These are phyloP conservation scores for Cryphonectria nitschkei DNA, from an alignment of 2,329 filamentous ascomycete species.

Conservation along the genomic window DNA sequence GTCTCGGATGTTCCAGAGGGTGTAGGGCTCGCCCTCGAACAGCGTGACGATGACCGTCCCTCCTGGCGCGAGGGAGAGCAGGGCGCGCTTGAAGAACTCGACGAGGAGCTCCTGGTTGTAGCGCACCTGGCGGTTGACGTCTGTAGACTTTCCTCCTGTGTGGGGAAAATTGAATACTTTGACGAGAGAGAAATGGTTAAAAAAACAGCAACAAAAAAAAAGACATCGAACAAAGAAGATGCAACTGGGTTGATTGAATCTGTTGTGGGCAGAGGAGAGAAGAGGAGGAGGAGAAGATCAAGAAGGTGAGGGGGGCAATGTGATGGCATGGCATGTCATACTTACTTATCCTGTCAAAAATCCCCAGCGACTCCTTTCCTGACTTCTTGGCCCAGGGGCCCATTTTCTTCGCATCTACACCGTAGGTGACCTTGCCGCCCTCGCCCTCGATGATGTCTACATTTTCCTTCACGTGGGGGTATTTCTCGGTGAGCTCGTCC, in stretches of 20 bases:
- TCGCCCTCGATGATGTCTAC: slow-evolving; percentile 56
- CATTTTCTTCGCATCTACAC: slow-evolving; percentile 70
- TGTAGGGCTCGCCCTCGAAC: slow-evolving; percentile 94
- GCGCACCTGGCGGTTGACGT: slow-evolving; percentile 92
- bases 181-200: too few species aligned
- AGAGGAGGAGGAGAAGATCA: neutral
- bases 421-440: slow-evolving; percentile 56
- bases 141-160: slow-evolving; percentile 86
- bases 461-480: slow-evolving; percentile 69
- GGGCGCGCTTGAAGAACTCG: slow-evolving; percentile 64
- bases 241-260: neutral
- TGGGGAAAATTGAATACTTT: slow-evolving; percentile 93
- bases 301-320: too few species aligned
- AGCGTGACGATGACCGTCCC: slow-evolving; percentile 79
- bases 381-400: slow-evolving; percentile 51
- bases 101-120: slow-evolving; percentile 84
- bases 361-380: slow-evolving; percentile 36
- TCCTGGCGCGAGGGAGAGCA: slow-evolving; percentile 55
- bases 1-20: slow-evolving; percentile 91
- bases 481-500: slow-evolving; percentile 68
- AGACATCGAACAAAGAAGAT: neutral
- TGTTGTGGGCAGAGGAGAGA: neutral
- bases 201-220: neutral
- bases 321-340: slow-evolving; percentile 7
- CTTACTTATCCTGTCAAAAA: slow-evolving; percentile 75